Evolutionary conservation across 768 basidiomycete species (phyloP).

Genomic region (Leccinum disarticulatum): DNA sequence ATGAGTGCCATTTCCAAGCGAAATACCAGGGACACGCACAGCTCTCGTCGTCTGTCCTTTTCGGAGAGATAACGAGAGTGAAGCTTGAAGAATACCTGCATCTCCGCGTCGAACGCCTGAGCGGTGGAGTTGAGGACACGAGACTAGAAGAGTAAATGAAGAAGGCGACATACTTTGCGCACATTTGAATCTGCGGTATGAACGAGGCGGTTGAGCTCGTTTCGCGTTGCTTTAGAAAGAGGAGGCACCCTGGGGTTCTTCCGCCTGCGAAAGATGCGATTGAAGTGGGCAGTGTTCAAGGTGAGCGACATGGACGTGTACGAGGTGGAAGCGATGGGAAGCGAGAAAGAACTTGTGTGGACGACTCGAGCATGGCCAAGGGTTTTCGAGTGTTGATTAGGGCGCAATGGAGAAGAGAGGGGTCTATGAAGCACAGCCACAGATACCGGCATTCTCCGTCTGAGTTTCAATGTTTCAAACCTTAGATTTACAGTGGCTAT

Average conservation of each 20-base stretch:
- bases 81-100: conserved; percentile 95
- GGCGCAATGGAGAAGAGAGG: too few relatives aligned
- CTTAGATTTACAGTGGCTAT: conserved; percentile 41
- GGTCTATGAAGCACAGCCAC: conserved; percentile 30
- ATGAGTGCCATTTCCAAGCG: conserved; percentile 10
- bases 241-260: conserved; percentile 42
- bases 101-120: conserved; percentile 81
- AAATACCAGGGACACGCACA: conserved; percentile 51
- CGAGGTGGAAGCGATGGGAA: conserved; percentile 25
- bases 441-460: conserved; percentile 26
- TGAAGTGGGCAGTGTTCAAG: conserved; percentile 26
- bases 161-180: conserved; percentile 50
- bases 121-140: conserved; percentile 34
- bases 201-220: conserved; percentile 69
- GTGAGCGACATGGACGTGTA: conserved; percentile 31
- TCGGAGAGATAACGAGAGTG: conserved; percentile 94
- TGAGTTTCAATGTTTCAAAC: conserved; percentile 35
- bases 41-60: conserved; percentile 81
- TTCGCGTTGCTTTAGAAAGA: conserved; percentile 54
- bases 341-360: conserved; percentile 17
- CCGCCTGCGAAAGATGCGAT: conserved; percentile 38
- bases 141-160: conserved; percentile 35
- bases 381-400: conserved; percentile 5
- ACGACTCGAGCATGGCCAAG: conserved; percentile 24
- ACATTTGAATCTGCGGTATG: conserved; percentile 51